Base-by-base conservation (phyloP, 1,284 basidiomycete species). In the Malassezia restricta region DNA sequence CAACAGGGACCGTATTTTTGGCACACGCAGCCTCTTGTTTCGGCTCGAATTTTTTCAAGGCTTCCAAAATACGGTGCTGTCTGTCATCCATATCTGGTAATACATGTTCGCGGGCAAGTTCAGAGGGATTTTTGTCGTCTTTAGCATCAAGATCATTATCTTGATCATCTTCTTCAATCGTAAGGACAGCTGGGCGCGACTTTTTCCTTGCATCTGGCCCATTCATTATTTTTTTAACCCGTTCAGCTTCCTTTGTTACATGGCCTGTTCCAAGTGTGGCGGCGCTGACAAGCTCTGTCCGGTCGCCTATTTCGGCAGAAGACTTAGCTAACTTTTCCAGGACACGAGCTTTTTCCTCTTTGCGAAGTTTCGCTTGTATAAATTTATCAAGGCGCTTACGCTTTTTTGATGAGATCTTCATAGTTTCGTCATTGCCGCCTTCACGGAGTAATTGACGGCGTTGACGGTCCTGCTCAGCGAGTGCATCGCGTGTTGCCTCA, bases 381-480 rank as follows among this genome's bases (percentile, higher is more conserved):
- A 68, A 74, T 11, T 65, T 67, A 46, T 74, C 73, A 40, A 74
- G 61, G 8, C 73, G 63, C 55, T 71, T 70, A 17, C 64, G 61
- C 65, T 74, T 74, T 58, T 74, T 74, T 39, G 66, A 62, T 7
- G 64, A 62, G 52, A 73, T 63, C 39, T 57, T 56, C 30, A 54
- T 59, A 12, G 49, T 42, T 20, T 58, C 62, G 49, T 64, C 61
- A 40, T 58, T 54, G 15, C 62, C 64, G 5, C 59, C 61, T 8
- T 51, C 40, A n/a, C 55, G 57, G 29, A 66, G 56, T 8, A 64
- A 56, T 41, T 51, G 48, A 47, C 54, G 51, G 27, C 61, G 56
- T 15, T 43, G 39, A 9, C 59, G 51, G 39, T 68, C 59, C 37
- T 58, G 56, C 37, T 63, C 61, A 31, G 53, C 58, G 27, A 61